phyloP scores from a whole-genome alignment of 176 grass and related monocot genomes.

The Hordeum vulgare region MorexV3_pseudomolecules_assembly NC_058520.1:614746446-614746945 shows the following conservation, averaged over 20 bases:
- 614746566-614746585: no score
- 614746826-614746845: neutral
- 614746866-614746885: neutral
- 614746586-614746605: no score
- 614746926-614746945: neutral
- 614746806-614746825: neutral
- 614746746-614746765: neutral
- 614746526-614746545: no score
- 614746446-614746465: no score
- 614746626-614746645: no score
- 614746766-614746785: neutral
- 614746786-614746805: neutral
- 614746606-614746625: no score
- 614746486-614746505: no score
- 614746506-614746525: no score
- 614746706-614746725: neutral
- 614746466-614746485: no score
- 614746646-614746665: neutral
- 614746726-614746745: neutral
- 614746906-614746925: neutral
- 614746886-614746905: neutral
- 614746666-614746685: neutral
- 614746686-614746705: neutral
- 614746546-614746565: no score
- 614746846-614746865: neutral